Conservation (phyloP, 345 rosid genomes). For the Corchorus olitorius region DNA sequence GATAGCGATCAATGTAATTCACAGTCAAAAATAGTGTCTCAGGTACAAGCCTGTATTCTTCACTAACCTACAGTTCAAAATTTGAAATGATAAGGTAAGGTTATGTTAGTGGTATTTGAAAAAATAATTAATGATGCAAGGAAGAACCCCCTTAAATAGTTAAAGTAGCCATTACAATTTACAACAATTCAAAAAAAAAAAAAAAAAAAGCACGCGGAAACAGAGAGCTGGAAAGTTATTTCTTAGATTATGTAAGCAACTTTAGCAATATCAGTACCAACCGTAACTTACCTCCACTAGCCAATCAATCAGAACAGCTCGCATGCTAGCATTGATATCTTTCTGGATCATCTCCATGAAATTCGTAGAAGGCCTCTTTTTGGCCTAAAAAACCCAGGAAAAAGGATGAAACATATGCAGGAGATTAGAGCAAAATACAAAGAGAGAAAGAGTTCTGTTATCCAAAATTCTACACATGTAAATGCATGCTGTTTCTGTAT, state of each 20-base stretch:
- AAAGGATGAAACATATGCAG: background rate
- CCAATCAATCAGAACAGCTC: slow-evolving; percentile 53
- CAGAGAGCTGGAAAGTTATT: background rate
- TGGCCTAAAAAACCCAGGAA: slow-evolving; percentile 24
- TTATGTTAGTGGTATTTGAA: background rate
- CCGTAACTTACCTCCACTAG: slow-evolving; percentile 50
- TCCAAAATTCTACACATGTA: background rate
- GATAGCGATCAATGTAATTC: slow-evolving; percentile 87
- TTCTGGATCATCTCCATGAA: slow-evolving; percentile 50
- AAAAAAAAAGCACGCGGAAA: background rate
- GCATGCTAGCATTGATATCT: slow-evolving; percentile 45
- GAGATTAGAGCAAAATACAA: slow-evolving; percentile 15
- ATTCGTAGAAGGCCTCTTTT: slow-evolving; percentile 42
- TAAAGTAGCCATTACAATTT: background rate
- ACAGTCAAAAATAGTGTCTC: slow-evolving; percentile 82
- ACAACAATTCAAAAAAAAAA: background rate
- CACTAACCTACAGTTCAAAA: slow-evolving; percentile 64
- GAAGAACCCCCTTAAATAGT: slow-evolving; percentile 4
- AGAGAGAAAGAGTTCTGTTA: background rate
- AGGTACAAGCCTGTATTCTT: slow-evolving; percentile 89
- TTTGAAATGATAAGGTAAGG: slow-evolving; percentile 19
- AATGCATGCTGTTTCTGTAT: slow-evolving; percentile 4
- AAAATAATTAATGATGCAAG: slow-evolving; percentile 20
- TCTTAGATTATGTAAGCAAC: slow-evolving; percentile 15
- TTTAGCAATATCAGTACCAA: slow-evolving; percentile 14